Percentiles rank a stretch among this genome's conserved stretches.
Evolutionary conservation across 2,329 filamentous ascomycete species (phyloP).

Genomic region (Monilinia fructicola): DNA sequence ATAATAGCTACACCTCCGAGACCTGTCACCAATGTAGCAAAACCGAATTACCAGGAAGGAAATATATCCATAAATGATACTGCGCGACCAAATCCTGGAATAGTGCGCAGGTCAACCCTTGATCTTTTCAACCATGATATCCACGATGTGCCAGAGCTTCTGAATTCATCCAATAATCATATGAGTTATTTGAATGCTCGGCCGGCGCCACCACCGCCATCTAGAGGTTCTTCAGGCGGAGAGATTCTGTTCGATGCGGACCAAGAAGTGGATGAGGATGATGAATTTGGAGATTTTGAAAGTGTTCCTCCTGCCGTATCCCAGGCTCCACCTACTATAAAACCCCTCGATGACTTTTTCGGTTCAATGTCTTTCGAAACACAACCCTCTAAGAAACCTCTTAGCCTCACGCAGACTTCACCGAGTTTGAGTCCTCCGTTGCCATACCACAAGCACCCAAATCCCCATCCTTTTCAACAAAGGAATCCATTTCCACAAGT

Average conservation of each 20-base stretch:
- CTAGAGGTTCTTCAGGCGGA: conserved; percentile 29
- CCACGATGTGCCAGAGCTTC: conserved; percentile 25
- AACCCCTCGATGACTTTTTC: conserved; percentile 40
- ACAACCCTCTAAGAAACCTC: conserved; percentile 38
- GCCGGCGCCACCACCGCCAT: conserved; percentile 14
- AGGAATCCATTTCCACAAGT: conserved; percentile 55
- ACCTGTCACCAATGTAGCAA: conserved; percentile 20
- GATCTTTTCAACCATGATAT: conserved; percentile 35
- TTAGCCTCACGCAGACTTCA: conserved; percentile 42
- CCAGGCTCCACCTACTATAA: conserved; percentile 27
- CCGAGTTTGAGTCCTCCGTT: conserved; percentile 34
- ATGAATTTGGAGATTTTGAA: conserved; percentile 70
- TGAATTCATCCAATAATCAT: conserved; percentile 10
- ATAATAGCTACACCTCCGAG: conserved; percentile 23
- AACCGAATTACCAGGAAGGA: conserved; percentile 26
- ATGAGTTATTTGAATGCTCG: conserved; percentile 12
- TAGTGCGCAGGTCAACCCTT: conserved; percentile 33
- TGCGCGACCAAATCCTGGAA: conserved; percentile 26
- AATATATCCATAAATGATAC: conserved; percentile 16
- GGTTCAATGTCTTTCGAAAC: conserved; percentile 36
- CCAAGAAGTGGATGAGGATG: conserved; percentile 50
- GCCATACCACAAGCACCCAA: conserved; percentile 51
- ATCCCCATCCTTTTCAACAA: conserved; percentile 54
- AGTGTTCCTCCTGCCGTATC: conserved; percentile 45
- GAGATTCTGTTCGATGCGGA: conserved; percentile 44